A percentile compares a stretch with the other conserved stretches of the same genome.
Evolutionary conservation across 2,329 filamentous ascomycete species (phyloP).

Genomic region (Penicillium sclerotigenum): DNA sequence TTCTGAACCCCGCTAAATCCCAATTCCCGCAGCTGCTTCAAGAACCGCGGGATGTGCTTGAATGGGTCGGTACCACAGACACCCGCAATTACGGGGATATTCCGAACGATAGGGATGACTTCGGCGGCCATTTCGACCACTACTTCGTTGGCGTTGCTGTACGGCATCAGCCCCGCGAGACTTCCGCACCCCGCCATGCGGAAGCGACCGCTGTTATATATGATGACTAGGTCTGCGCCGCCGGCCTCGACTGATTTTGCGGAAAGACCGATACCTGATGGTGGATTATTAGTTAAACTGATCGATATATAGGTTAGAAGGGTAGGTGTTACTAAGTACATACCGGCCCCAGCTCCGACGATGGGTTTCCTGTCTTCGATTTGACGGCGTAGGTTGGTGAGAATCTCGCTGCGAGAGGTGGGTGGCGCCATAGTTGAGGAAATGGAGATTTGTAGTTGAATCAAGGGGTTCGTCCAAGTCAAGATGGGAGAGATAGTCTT

Average conservation of each 20-base stretch:
- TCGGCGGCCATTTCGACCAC: conserved; percentile 68
- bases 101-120: conserved; percentile 62
- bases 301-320: too few species aligned
- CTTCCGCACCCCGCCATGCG: conserved; percentile 70
- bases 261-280: conserved; percentile 63
- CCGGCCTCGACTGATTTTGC: conserved; percentile 69
- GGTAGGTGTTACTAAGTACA: neutral
- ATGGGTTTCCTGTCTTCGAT: neutral
- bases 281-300: neutral
- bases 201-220: conserved; percentile 70
- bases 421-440: neutral
- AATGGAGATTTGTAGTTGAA: neutral
- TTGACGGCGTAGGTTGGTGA: neutral
- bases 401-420: neutral
- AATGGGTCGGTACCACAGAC: conserved; percentile 71
- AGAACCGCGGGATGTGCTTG: conserved; percentile 58
- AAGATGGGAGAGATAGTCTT: neutral
- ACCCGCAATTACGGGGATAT: conserved; percentile 65
- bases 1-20: conserved; percentile 71
- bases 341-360: neutral
- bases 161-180: conserved; percentile 67
- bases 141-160: conserved; percentile 67
- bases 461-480: too few species aligned
- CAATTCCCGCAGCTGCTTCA: conserved; percentile 57
- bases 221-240: conserved; percentile 66